These are phyloP conservation scores for Podospora anserina DNA, from an alignment of 495 filamentous ascomycete genomes.

Conservation along the genomic window DNA sequence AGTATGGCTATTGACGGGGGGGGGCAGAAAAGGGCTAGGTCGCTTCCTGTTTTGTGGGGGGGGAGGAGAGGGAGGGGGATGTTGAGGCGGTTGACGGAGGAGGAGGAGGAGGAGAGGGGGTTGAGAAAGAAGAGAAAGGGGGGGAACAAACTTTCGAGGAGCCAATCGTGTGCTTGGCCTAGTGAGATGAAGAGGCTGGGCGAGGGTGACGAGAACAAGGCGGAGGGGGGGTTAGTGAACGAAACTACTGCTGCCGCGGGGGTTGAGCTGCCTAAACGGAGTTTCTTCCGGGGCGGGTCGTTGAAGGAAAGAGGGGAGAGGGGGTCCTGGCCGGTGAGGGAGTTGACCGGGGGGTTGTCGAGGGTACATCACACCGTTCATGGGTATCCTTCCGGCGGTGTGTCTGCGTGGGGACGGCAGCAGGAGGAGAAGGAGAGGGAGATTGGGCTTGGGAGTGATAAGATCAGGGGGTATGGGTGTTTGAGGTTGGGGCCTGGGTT, in stretches of 20 bases:
- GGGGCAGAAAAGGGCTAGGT: background rate
- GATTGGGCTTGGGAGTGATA: slow-evolving; percentile 5
- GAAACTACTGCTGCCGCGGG: background rate
- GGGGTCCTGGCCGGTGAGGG: slow-evolving; percentile 27
- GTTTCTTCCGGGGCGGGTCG: background rate
- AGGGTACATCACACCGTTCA: slow-evolving; percentile 19
- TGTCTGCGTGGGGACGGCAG: background rate
- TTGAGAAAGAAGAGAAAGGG: background rate
- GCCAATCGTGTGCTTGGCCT: slow-evolving; percentile 9
- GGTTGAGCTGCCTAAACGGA: background rate
- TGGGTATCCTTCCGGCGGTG: slow-evolving; percentile 11
- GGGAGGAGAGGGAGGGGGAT: background rate
- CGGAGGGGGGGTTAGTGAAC: too few relatives aligned
- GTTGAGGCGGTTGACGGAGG: background rate
- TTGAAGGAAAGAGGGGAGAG: slow-evolving; percentile 12
- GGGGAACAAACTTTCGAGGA: background rate
- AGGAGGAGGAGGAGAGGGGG: background rate
- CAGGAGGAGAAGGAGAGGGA: background rate
- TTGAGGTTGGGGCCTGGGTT: slow-evolving; percentile 10
- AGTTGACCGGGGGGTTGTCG: slow-evolving; percentile 23
- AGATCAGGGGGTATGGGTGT: slow-evolving; percentile 13
- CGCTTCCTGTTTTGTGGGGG: background rate
- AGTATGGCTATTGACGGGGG: background rate
- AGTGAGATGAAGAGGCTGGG: background rate
- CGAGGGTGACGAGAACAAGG: background rate